These are phyloP conservation scores for Butyriboletus loyo DNA, from an alignment of 768 basidiomycete genomes.

Conservation along the genomic window DNA sequence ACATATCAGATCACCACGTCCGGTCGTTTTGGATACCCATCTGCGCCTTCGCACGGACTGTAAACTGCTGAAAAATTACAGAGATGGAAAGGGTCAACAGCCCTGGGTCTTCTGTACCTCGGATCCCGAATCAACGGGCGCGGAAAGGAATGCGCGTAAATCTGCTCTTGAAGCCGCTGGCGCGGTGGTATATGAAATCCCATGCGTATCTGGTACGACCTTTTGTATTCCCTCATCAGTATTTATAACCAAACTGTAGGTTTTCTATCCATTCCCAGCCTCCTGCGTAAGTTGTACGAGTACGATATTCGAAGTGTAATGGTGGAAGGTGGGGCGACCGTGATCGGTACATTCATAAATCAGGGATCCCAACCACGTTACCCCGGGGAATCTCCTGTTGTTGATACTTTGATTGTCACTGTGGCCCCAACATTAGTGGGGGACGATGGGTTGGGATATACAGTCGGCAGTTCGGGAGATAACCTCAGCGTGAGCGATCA, in stretches of 20 bases:
- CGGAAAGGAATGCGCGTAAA: conserved; percentile 34
- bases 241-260: conserved; percentile 23
- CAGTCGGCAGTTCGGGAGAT: conserved; percentile 15
- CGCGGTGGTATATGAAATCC: conserved; percentile 57
- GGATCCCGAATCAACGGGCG: not conserved
- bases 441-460: conserved; percentile 60
- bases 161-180: conserved; percentile 59
- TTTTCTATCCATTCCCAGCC: conserved; percentile 40
- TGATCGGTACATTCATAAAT: conserved; percentile 58
- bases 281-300: conserved; percentile 52
- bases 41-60: conserved; percentile 65
- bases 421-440: conserved; percentile 87
- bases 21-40: conserved; percentile 77
- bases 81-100: conserved; percentile 53
- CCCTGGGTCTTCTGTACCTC: conserved; percentile 69
- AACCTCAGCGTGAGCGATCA: conserved; percentile 15
- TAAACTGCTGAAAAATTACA: conserved; percentile 68
- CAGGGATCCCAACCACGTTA: conserved; percentile 6
- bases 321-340: conserved; percentile 90
- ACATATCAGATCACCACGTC: conserved; percentile 58
- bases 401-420: conserved; percentile 81
- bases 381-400: conserved; percentile 27
- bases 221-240: not conserved
- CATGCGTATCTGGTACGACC: conserved; percentile 36
- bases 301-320: conserved; percentile 74